phyloP scores from a whole-genome alignment of 2,329 filamentous ascomycete genomes.

The Aciculosporium take region DNA sequence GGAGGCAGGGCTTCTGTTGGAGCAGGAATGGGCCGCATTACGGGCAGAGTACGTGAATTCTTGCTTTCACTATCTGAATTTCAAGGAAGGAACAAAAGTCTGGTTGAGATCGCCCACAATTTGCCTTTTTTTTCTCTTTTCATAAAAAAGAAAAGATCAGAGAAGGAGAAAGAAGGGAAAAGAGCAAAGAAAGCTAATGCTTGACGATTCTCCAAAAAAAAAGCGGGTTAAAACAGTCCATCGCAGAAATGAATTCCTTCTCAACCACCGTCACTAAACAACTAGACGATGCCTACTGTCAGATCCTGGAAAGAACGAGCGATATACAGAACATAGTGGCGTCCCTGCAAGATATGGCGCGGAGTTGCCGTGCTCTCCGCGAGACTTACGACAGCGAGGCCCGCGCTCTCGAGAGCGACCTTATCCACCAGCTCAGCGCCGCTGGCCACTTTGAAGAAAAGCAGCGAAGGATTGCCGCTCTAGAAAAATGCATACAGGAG shows the following conservation, averaged over 20 bases:
- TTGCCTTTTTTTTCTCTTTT: too few relatives aligned
- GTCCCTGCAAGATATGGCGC: constrained; percentile 52
- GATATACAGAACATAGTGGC: constrained; percentile 49
- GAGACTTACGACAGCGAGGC: constrained; percentile 46
- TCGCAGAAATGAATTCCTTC: constrained; percentile 40
- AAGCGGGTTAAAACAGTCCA: constrained; percentile 37
- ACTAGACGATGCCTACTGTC: constrained; percentile 62
- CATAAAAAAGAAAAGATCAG: not conserved
- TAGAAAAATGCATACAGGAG: constrained; percentile 46
- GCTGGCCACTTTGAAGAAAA: constrained; percentile 52
- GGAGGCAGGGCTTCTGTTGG: constrained; percentile 26
- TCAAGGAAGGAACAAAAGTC: too few relatives aligned
- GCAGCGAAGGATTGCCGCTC: constrained; percentile 43
- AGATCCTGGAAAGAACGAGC: constrained; percentile 54
- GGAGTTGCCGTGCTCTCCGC: constrained; percentile 42
- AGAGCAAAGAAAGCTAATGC: not conserved
- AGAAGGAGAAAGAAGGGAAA: not conserved
- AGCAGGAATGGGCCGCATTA: constrained; percentile 19
- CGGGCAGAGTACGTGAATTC: constrained; percentile 18
- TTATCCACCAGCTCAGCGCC: constrained; percentile 42
- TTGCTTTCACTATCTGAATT: too few relatives aligned
- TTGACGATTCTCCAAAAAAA: not conserved
- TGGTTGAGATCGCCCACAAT: too few relatives aligned
- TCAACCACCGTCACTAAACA: constrained; percentile 48
- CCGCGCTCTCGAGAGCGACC: constrained; percentile 43